These are phyloP conservation scores for Afroboletus lepidellus DNA, from an alignment of 1,284 basidiomycete genomes.

Conservation along the genomic window DNA sequence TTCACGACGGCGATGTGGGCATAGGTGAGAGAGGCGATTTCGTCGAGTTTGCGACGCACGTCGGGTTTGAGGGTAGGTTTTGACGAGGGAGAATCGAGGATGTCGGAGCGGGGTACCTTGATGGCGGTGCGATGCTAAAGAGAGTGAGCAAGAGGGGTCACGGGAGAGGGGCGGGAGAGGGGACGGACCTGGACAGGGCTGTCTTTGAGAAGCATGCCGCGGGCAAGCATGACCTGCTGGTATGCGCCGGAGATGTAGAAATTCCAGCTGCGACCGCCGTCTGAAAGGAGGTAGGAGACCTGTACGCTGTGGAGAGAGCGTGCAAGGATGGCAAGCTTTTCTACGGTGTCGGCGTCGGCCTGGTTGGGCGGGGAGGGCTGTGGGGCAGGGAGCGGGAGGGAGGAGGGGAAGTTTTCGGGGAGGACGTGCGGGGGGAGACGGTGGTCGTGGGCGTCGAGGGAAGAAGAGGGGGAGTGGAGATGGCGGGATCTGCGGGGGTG, in stretches of 20 bases:
- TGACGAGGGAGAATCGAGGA: conserved; percentile 81
- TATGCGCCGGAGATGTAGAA: conserved; percentile 91
- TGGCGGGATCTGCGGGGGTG: conserved; percentile 77
- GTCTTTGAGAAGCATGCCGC: conserved; percentile 87
- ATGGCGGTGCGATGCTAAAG: conserved; percentile 77
- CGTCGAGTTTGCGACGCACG: conserved; percentile 85
- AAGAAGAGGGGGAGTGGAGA: conserved; percentile 53
- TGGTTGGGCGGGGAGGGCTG: conserved; percentile 46
- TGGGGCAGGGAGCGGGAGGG: conserved; percentile 36
- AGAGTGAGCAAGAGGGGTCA: conserved; percentile 17
- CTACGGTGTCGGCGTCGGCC: conserved; percentile 70
- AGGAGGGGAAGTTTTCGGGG: conserved; percentile 37
- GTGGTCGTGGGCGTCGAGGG: conserved; percentile 60
- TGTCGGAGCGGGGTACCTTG: conserved; percentile 89
- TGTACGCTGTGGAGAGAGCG: conserved; percentile 81
- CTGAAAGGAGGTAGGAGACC: conserved; percentile 74
- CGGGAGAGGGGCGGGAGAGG: conserved; percentile 8
- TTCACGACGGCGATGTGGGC: conserved; percentile 91
- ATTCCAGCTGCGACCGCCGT: conserved; percentile 76
- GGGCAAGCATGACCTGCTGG: conserved; percentile 89
- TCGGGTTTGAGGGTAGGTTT: conserved; percentile 86
- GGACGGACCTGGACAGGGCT: conserved; percentile 75
- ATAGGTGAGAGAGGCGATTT: conserved; percentile 85
- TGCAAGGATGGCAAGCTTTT: conserved; percentile 78
- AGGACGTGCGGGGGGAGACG: conserved; percentile 44